Base-by-base conservation (phyloP, 225 moss, liverwort and hornwort genomes). In the Polytrichum commune region DNA sequence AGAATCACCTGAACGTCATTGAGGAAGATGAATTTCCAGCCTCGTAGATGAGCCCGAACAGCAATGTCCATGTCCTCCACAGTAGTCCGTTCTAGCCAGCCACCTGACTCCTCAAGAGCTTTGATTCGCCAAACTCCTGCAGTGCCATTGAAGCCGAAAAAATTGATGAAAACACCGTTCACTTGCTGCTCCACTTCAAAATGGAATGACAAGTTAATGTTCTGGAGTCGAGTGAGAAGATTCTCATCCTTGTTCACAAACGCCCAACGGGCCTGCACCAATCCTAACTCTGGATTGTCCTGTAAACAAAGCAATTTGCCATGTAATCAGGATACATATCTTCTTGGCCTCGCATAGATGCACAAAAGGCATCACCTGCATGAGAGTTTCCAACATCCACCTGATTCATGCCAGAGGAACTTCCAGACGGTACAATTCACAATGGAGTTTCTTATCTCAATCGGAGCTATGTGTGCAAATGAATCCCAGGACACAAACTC, bases 21-120 rank as follows among this genome's bases (percentile, higher is more conserved):
- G 5, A 88, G 75, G 66, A 82, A 88, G 67, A 88, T 80, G 60
- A 85, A 88, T 53, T 88, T 88, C 88, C 88, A 88, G 65, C 88
- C 88, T 62, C 24, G 70, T 38, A 88, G 63, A 76, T 80, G 82
- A 68, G 88, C 84, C 27, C 85, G 77, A 64, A 88, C 79, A 68
- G 84, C 84, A 71, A 88, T 79, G 71, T 88, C 88, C 80, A 85
- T 88, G 73, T 88, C 88, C 73, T 88, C 88, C 70, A 84, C 84
- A 77, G 85, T 84, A 56, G 81, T 85, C 64, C 88, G 79, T 75
- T 82, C 82, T 60, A 84, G 71, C 88, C 88, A 88, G 73, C 88
- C 88, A 28, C 88, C 88, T 23, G 85, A 85, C 61, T 85, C 85
- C 70, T 88, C 84, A 27, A 88, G 75, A 27, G 88, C 88, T 70